Conservation (phyloP, 495 filamentous ascomycete species). For the Cercophora newfieldiana region DNA sequence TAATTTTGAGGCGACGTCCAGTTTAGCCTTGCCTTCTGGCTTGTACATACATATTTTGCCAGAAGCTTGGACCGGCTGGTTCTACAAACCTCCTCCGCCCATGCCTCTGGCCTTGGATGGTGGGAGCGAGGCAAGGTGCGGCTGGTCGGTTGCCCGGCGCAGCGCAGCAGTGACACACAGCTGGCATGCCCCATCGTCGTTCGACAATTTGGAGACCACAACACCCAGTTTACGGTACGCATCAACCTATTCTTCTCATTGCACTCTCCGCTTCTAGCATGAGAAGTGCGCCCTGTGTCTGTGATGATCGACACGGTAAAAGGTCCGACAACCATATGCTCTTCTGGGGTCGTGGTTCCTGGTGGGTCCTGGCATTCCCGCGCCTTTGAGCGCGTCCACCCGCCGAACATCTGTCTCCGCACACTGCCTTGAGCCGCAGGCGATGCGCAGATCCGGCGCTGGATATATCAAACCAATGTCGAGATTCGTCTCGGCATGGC, state of each 20-base stretch:
- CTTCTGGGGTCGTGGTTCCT: constrained; percentile 37
- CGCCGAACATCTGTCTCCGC: constrained; percentile 12
- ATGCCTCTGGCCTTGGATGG: not conserved
- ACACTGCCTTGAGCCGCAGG: constrained; percentile 26
- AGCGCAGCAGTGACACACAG: not conserved
- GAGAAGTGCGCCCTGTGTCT: constrained; percentile 30
- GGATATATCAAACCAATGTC: constrained; percentile 29
- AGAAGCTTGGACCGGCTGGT: not conserved
- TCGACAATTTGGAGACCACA: not conserved
- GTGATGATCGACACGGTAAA: constrained; percentile 65
- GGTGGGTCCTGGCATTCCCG: not conserved
- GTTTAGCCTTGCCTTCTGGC: not conserved
- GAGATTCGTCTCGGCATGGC: constrained; percentile 16
- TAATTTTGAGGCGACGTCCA: not conserved
- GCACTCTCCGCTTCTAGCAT: not conserved
- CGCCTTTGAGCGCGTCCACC: constrained; percentile 33
- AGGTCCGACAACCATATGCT: constrained; percentile 53
- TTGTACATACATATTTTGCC: not conserved
- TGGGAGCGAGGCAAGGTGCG: not conserved
- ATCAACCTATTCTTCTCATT: not conserved
- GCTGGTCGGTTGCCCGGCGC: not conserved
- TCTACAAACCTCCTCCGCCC: not conserved
- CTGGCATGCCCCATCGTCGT: not conserved
- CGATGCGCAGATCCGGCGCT: constrained; percentile 1
- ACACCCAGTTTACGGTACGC: constrained; percentile 14